A percentile compares a stretch with the other conserved stretches of the same genome.
Evolutionary conservation across 139 green algal genomes (phyloP).

Genomic region (Coelastrella sp.): DNA sequence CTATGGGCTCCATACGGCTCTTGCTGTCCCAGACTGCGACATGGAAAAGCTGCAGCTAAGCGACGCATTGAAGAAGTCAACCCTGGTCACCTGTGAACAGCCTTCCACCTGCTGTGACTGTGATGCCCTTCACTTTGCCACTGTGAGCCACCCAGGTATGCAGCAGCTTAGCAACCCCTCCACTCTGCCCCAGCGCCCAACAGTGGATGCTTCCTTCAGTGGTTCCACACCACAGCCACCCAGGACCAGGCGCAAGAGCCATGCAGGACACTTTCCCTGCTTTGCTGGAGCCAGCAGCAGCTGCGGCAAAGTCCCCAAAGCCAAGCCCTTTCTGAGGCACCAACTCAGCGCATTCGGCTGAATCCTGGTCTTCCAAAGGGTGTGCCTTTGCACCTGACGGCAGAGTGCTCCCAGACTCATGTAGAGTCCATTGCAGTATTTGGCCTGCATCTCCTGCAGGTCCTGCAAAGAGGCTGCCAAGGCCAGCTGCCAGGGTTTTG

Average conservation of each 20-base stretch:
- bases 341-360: not conserved
- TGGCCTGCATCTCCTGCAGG: conserved; percentile 42
- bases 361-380: conserved; percentile 13
- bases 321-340: not conserved
- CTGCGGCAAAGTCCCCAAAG: not conserved
- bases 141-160: conserved; percentile 43
- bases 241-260: not conserved
- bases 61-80: not conserved
- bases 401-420: not conserved
- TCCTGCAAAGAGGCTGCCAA: conserved; percentile 73
- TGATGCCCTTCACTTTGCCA: conserved; percentile 46
- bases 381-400: not conserved
- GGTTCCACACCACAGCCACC: conserved; percentile 40
- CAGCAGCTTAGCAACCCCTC: conserved; percentile 12
- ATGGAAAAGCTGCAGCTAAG: not conserved
- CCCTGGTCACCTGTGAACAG: conserved; percentile 35
- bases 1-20: not conserved
- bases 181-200: conserved; percentile 15
- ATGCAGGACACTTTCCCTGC: not conserved
- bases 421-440: conserved; percentile 38
- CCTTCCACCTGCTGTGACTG: not conserved
- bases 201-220: conserved; percentile 39
- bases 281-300: not conserved
- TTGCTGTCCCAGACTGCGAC: not conserved
- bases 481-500: conserved; percentile 55